Evolutionary conservation across 106 monocot species (phyloP).

Genomic region (Dioscorea dumetorum): DNA sequence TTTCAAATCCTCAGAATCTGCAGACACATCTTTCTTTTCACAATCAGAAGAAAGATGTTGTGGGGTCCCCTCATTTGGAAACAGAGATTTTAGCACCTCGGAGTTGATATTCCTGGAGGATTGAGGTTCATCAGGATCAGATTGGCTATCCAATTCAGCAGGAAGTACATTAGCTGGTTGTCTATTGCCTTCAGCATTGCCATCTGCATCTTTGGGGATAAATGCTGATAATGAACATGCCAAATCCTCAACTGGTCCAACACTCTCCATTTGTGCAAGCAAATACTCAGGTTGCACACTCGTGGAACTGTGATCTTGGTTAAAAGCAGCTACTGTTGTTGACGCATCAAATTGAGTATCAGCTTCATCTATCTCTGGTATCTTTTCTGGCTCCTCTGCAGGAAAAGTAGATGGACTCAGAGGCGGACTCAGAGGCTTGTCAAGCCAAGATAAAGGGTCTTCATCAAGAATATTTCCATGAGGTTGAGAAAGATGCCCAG

Average conservation of each 20-base stretch:
- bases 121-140: constrained; percentile 1
- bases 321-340: background rate
- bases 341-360: background rate
- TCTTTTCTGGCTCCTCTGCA: background rate
- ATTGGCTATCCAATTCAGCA: constrained; percentile 8
- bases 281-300: background rate
- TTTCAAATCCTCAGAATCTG: constrained; percentile 3
- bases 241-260: constrained; percentile 10
- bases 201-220: constrained; percentile 6
- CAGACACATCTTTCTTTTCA: constrained; percentile 1
- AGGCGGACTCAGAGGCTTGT: constrained; percentile 8
- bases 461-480: constrained; percentile 6
- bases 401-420: background rate
- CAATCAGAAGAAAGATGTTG: constrained; percentile 2
- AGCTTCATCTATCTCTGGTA: background rate
- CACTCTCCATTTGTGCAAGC: constrained; percentile 1
- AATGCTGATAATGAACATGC: background rate
- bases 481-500: constrained; percentile 8
- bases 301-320: background rate
- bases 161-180: background rate
- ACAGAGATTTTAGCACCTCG: background rate
- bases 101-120: constrained; percentile 6
- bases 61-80: background rate
- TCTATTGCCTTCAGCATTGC: constrained; percentile 1
- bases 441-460: background rate